A percentile compares a stretch with the other conserved stretches of the same genome.
Evolutionary conservation across 2,329 filamentous ascomycete genomes (phyloP).

Genomic region (Botrytis porri): DNA sequence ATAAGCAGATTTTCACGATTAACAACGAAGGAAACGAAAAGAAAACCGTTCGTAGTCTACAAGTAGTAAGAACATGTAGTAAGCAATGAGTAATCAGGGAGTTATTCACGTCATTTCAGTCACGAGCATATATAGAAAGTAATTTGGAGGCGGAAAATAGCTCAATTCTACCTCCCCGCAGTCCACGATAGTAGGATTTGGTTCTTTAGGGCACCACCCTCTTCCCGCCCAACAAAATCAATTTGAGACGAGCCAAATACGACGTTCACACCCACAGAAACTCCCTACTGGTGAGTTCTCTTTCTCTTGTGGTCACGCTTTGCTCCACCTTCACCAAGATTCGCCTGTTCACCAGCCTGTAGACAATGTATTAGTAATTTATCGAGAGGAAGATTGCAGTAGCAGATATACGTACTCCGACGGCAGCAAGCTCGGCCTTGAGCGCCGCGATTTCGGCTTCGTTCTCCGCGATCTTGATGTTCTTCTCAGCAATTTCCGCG

Average conservation of each 20-base stretch:
- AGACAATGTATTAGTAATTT: not conserved
- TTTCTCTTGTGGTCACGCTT: not conserved
- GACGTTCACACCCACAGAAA: too few relatives aligned
- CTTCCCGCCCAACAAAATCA: not conserved
- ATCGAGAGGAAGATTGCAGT: too few relatives aligned
- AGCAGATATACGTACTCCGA: not conserved
- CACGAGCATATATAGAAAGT: not conserved
- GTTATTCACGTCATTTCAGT: not conserved
- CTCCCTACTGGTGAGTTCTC: not conserved
- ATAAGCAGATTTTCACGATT: not conserved
- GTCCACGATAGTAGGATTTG: not conserved
- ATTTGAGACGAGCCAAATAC: not conserved
- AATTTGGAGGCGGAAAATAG: not conserved
- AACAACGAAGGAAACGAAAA: fast-evolving
- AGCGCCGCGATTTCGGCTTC: not conserved
- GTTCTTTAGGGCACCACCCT: not conserved
- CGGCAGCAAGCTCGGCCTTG: not conserved
- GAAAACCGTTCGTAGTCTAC: not conserved
- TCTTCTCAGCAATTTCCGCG: not conserved
- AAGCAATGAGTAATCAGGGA: not conserved
- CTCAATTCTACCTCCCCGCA: not conserved
- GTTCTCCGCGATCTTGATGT: not conserved
- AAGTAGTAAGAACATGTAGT: not conserved
- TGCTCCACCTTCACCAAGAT: not conserved
- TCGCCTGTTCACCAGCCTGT: not conserved